phyloP scores from a whole-genome alignment of 371 early-diverging fungal species.

The Circinella umbellata region DNA sequence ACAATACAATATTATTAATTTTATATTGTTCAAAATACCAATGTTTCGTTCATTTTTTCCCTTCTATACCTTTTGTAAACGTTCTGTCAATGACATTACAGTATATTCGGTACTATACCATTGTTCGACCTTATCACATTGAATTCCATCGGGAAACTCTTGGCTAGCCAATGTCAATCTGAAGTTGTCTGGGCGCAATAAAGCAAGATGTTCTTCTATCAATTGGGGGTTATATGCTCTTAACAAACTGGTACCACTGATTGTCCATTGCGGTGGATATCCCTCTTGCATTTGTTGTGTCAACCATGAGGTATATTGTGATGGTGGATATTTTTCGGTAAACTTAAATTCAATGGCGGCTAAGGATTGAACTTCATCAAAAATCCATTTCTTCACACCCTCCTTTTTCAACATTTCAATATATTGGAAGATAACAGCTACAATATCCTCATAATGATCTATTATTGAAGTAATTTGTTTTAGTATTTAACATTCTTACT shows the following conservation, averaged over 20 bases:
- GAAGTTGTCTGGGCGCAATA: constrained; percentile 72
- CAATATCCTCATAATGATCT: constrained; percentile 80
- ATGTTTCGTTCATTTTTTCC: background rate
- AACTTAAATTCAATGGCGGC: constrained; percentile 78
- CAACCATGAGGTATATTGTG: constrained; percentile 54
- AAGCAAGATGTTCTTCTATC: constrained; percentile 57
- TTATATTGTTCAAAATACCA: background rate
- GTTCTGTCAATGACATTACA: constrained; percentile 57
- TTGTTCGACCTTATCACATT: constrained; percentile 61
- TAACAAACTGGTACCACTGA: constrained; percentile 70
- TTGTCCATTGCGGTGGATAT: constrained; percentile 70
- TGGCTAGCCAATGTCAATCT: constrained; percentile 49
- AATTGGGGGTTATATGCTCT: constrained; percentile 60
- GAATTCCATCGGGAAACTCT: constrained; percentile 52
- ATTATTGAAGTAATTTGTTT: background rate
- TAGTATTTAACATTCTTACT: no score
- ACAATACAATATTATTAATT: background rate
- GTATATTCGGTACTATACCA: constrained; percentile 89
- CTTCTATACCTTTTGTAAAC: constrained; percentile 57
- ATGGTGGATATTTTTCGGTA: constrained; percentile 72
- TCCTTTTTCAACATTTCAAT: constrained; percentile 75
- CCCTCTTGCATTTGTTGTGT: constrained; percentile 62
- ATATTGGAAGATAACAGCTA: constrained; percentile 85
- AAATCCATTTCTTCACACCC: constrained; percentile 82
- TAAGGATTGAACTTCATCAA: constrained; percentile 75